A percentile compares a stretch with the other conserved stretches of the same genome.
phyloP scores from a whole-genome alignment of 2,329 filamentous ascomycete genomes.

The Chaetothyriales sp. region DNA sequence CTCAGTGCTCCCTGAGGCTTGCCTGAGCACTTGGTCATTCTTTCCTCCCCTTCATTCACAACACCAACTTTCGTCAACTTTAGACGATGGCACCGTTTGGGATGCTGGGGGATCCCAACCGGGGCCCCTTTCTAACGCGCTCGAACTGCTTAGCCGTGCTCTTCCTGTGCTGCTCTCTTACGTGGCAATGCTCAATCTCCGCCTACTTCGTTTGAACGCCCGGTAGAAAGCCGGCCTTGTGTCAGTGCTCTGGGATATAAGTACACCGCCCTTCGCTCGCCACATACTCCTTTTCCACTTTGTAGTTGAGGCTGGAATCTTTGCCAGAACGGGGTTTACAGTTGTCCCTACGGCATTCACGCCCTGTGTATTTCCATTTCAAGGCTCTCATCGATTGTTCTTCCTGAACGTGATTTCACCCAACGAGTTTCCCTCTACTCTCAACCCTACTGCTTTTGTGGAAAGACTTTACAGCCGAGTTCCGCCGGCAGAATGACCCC shows the following conservation, averaged over 20 bases:
- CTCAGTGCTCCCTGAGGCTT: too few species aligned
- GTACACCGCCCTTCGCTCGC: conserved; percentile 6
- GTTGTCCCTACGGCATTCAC: too few species aligned
- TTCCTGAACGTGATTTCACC: too few species aligned
- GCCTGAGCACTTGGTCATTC: background rate
- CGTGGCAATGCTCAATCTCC: conserved; percentile 3
- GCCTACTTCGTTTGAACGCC: conserved; percentile 7
- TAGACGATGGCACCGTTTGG: conserved; percentile 1
- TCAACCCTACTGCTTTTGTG: too few species aligned
- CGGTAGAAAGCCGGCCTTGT: conserved; percentile 4
- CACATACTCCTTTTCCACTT: too few species aligned
- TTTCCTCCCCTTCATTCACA: background rate
- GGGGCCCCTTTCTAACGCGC: conserved; percentile 1
- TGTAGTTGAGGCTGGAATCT: too few species aligned
- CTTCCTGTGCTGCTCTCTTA: conserved; percentile 3
- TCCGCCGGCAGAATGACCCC: conserved; percentile 1
- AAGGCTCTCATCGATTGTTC: too few species aligned
- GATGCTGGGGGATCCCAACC: conserved; percentile 1
- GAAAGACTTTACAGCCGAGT: conserved; percentile 3
- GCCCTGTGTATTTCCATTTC: too few species aligned
- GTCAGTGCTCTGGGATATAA: conserved; percentile 5
- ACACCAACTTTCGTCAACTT: conserved; percentile 2
- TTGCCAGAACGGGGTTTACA: too few species aligned
- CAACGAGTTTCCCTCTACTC: too few species aligned
- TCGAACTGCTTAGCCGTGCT: conserved; percentile 1